Conservation (phyloP, 1,139 yeast species). For the Arxiozyma slooffiae region DNA sequence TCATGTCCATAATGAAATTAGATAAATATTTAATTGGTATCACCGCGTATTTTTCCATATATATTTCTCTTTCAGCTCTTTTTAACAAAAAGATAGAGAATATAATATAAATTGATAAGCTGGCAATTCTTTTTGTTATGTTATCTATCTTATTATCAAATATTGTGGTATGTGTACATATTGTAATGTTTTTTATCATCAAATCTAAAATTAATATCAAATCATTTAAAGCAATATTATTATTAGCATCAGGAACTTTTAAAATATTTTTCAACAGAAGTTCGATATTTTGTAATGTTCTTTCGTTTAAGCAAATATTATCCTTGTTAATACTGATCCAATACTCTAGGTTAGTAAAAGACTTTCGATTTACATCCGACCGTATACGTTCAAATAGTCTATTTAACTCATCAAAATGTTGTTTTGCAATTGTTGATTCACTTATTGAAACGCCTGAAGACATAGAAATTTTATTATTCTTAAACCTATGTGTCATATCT, state of each 20-base stretch:
- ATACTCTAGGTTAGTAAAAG: constrained; percentile 12
- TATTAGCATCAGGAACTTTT: constrained; percentile 10
- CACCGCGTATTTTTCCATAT: constrained; percentile 38
- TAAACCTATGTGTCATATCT: background rate
- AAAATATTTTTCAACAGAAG: constrained; percentile 16
- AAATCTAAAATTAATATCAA: constrained; percentile 13
- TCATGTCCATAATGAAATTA: constrained; percentile 17
- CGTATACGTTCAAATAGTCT: background rate
- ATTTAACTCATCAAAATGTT: constrained; percentile 17
- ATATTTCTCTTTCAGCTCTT: constrained; percentile 36
- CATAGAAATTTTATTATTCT: constrained; percentile 14
- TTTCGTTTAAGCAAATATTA: constrained; percentile 9
- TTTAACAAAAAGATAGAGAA: constrained; percentile 36
- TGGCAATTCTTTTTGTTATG: constrained; percentile 23
- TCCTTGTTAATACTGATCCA: constrained; percentile 14
- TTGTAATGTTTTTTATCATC: constrained; percentile 16
- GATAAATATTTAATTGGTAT: constrained; percentile 37
- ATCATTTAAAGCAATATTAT: constrained; percentile 7
- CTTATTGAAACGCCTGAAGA: constrained; percentile 17
- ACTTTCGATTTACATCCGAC: constrained; percentile 5
- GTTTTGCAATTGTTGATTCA: constrained; percentile 14
- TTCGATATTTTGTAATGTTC: constrained; percentile 14
- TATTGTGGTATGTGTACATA: background rate
- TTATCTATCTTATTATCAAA: background rate
- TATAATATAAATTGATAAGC: constrained; percentile 36